Evolutionary conservation across 768 basidiomycete species (phyloP).

Genomic region (Boletus subparvulus): DNA sequence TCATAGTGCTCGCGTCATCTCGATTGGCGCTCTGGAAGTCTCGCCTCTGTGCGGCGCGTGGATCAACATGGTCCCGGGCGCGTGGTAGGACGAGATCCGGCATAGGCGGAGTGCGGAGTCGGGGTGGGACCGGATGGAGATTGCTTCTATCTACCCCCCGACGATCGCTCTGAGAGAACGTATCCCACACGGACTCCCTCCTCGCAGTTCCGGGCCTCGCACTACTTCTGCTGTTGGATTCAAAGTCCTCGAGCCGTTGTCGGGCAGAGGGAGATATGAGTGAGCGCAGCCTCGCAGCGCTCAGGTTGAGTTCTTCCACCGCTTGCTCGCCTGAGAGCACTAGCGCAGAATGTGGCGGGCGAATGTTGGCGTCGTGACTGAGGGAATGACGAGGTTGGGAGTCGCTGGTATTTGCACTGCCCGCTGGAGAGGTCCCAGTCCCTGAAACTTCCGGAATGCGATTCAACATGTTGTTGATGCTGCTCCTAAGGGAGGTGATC

Average conservation of each 20-base stretch:
- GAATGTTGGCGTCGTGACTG: conserved; percentile 24
- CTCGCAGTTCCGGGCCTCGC: not conserved
- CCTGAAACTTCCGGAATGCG: conserved; percentile 35
- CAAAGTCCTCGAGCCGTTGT: conserved; percentile 35
- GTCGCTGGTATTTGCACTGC: not conserved
- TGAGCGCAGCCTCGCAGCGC: conserved; percentile 30
- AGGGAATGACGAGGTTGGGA: conserved; percentile 11
- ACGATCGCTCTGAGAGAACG: conserved; percentile 18
- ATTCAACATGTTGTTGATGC: conserved; percentile 43
- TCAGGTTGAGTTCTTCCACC: conserved; percentile 28
- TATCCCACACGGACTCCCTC: conserved; percentile 23
- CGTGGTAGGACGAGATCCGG: conserved; percentile 28
- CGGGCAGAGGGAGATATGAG: conserved; percentile 31
- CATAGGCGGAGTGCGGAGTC: conserved; percentile 30
- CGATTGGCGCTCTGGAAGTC: conserved; percentile 18
- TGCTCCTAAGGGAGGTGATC: conserved; percentile 54
- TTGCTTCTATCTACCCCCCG: conserved; percentile 18
- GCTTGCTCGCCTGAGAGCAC: conserved; percentile 30
- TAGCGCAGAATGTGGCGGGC: conserved; percentile 31
- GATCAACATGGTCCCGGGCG: conserved; percentile 15
- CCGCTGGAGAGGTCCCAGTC: conserved; percentile 3
- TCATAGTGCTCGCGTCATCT: conserved; percentile 36
- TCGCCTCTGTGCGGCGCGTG: conserved; percentile 15
- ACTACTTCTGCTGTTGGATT: conserved; percentile 13
- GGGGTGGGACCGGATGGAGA: conserved; percentile 10